A percentile compares a stretch with the other conserved stretches of the same genome.
Conservation (phyloP, 805 yeast genomes). For the Suhomyces prunicola region DNA sequence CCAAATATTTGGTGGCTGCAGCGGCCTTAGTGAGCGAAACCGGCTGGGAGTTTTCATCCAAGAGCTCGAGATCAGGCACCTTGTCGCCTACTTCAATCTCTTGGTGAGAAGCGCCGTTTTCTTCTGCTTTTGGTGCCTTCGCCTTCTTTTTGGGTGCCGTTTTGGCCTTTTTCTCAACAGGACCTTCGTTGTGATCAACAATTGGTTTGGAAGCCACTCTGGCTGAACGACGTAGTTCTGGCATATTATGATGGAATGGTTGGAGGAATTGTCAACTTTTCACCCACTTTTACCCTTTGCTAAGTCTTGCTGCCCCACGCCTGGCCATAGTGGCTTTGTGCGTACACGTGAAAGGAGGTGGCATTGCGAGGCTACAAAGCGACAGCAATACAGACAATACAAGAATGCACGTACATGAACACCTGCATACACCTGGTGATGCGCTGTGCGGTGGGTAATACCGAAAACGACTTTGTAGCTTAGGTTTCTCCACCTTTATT, state of each 20-base stretch:
- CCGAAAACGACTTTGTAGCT: background rate
- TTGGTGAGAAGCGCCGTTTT: background rate
- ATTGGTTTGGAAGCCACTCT: slow-evolving; percentile 21
- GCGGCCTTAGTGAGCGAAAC: slow-evolving; percentile 33
- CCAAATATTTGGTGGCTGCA: slow-evolving; percentile 30
- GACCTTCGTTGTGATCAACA: slow-evolving; percentile 3
- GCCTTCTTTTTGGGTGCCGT: slow-evolving; percentile 1
- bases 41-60: slow-evolving; percentile 67
- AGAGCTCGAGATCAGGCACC: slow-evolving; percentile 61
- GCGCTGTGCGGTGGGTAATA: background rate
- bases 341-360: slow-evolving; percentile 1
- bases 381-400: background rate
- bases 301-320: background rate
- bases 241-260: slow-evolving; percentile 15
- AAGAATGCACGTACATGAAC: background rate
- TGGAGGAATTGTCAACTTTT: background rate
- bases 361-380: background rate
- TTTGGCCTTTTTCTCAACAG: slow-evolving; percentile 14
- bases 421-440: background rate
- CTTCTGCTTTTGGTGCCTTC: slow-evolving; percentile 10
- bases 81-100: slow-evolving; percentile 53
- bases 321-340: background rate
- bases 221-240: slow-evolving; percentile 39
- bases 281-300: background rate
- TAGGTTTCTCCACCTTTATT: background rate